Percentiles rank a stretch among this genome's conserved stretches.
Conservation (phyloP, 495 filamentous ascomycete genomes). For the Aspergillus sclerotioniger region DNA sequence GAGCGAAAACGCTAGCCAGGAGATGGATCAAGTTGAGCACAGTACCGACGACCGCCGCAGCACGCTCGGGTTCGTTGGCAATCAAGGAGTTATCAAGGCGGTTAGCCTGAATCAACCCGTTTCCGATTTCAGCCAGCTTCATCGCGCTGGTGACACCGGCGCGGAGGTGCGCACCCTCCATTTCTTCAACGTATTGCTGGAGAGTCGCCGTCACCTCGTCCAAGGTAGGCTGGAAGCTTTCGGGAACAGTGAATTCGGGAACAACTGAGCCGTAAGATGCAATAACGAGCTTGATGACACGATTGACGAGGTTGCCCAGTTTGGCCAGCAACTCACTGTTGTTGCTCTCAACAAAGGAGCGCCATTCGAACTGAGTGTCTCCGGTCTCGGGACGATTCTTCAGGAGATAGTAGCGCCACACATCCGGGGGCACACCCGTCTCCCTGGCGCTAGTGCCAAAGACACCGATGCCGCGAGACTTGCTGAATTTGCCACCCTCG, state of each 20-base stretch:
- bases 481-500: conserved; percentile 89
- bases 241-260: conserved; percentile 58
- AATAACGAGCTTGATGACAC: conserved; percentile 86
- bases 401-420: conserved; percentile 93
- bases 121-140: conserved; percentile 69
- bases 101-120: conserved; percentile 78
- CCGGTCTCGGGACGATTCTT: conserved; percentile 84
- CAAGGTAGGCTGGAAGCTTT: conserved; percentile 44
- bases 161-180: conserved; percentile 74
- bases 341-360: conserved; percentile 77
- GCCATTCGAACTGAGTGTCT: conserved; percentile 89
- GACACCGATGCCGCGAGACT: conserved; percentile 21
- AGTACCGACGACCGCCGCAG: conserved; percentile 73
- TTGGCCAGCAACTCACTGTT: conserved; percentile 90
- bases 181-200: conserved; percentile 65
- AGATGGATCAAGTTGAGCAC: conserved; percentile 82
- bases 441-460: conserved; percentile 67
- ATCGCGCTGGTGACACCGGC: conserved; percentile 69
- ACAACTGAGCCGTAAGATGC: conserved; percentile 68
- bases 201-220: conserved; percentile 60
- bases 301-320: conserved; percentile 91
- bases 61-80: conserved; percentile 67
- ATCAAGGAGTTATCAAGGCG: conserved; percentile 79
- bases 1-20: conserved; percentile 69
- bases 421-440: conserved; percentile 80